Conservation (phyloP, 768 basidiomycete species). For the Favolaschia claudopus region DNA sequence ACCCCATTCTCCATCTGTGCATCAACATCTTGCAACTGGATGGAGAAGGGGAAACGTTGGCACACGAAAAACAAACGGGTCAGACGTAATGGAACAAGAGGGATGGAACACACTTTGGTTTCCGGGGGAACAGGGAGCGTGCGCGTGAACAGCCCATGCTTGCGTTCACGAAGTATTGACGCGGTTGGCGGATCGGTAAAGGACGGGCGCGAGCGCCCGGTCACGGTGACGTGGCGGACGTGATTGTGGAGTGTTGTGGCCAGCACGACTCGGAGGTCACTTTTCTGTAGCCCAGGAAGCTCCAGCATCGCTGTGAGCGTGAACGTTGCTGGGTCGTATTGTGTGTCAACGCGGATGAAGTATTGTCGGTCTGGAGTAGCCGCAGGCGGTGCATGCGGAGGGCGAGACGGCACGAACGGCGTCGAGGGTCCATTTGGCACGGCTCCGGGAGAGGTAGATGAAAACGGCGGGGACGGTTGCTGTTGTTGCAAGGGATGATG, state of each 20-base stretch:
- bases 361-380: constrained; percentile 31
- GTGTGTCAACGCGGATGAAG: constrained; percentile 65
- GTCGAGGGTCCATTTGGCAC: neutral
- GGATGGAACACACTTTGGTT: constrained; percentile 54
- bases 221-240: constrained; percentile 64
- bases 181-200: constrained; percentile 32
- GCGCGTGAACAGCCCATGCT: constrained; percentile 55
- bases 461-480: too few relatives aligned
- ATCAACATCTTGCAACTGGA: constrained; percentile 53
- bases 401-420: constrained; percentile 7
- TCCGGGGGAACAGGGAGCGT: constrained; percentile 60
- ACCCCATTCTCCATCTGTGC: constrained; percentile 66
- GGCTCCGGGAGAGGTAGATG: too few relatives aligned
- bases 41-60: constrained; percentile 13
- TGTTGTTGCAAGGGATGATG: too few relatives aligned
- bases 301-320: constrained; percentile 67
- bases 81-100: constrained; percentile 14
- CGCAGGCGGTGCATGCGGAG: constrained; percentile 29
- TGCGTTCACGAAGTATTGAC: constrained; percentile 48
- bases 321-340: constrained; percentile 58
- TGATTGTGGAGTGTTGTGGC: constrained; percentile 66
- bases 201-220: constrained; percentile 51
- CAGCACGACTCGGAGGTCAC: constrained; percentile 63
- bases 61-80: constrained; percentile 18
- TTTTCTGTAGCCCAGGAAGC: constrained; percentile 68